phyloP scores from a whole-genome alignment of 106 monocot species.

The Apostasia shenzhenica region DNA sequence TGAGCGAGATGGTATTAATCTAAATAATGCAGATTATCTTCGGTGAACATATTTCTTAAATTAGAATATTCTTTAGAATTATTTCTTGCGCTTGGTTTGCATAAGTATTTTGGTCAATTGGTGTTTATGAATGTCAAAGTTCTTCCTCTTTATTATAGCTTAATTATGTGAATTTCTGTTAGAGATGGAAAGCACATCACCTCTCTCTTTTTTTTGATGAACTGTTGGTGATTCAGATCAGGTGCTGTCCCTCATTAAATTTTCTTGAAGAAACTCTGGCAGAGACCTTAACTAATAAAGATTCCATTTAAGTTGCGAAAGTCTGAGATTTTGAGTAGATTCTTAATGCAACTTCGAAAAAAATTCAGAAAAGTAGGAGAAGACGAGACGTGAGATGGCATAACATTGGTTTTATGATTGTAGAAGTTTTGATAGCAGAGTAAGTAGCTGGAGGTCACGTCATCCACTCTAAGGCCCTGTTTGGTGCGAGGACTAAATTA shows the following conservation, averaged over 20 bases:
- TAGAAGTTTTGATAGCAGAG: too few species aligned
- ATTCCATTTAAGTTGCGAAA: background rate
- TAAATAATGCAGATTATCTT: background rate
- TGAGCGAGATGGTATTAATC: slow-evolving; percentile 71
- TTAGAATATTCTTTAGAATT: background rate
- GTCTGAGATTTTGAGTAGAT: background rate
- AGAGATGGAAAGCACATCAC: background rate
- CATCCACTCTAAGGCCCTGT: too few species aligned
- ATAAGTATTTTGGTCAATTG: background rate
- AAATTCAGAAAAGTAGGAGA: too few species aligned
- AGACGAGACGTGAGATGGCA: too few species aligned
- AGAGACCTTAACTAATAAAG: background rate
- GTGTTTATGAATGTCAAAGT: background rate
- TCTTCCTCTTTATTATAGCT: background rate
- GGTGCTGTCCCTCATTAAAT: background rate
- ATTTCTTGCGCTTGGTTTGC: background rate
- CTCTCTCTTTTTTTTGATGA: background rate
- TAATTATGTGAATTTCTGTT: background rate
- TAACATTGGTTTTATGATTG: too few species aligned
- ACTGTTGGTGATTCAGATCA: background rate
- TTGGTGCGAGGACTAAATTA: too few species aligned
- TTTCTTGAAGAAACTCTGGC: background rate
- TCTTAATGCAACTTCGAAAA: too few species aligned
- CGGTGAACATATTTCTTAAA: too few species aligned
- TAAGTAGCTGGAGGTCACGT: too few species aligned